A percentile compares a stretch with the other conserved stretches of the same genome.
phyloP scores from a whole-genome alignment of 345 rosid genomes.

The Rubroshorea leprosula region DNA sequence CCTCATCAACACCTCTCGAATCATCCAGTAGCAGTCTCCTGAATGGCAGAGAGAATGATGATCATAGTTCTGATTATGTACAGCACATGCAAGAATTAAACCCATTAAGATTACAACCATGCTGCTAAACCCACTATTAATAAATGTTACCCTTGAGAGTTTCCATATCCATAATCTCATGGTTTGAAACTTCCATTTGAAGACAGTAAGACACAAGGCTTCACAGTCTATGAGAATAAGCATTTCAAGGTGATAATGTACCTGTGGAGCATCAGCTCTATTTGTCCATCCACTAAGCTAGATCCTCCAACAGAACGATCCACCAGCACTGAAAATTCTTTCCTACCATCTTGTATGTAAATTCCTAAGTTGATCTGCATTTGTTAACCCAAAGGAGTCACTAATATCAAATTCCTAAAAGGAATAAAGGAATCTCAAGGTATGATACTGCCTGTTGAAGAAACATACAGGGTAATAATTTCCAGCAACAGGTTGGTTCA shows the following conservation, averaged over 20 bases:
- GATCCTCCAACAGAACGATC: constrained; percentile 93
- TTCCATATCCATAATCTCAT: constrained; percentile 2
- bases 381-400: constrained; percentile 1
- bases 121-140: constrained; percentile 1
- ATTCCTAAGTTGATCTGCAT: constrained; percentile 91
- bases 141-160: not conserved
- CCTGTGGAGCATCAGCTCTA: constrained; percentile 98
- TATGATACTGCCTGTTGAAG: not conserved
- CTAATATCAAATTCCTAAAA: not conserved
- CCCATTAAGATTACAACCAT: not conserved
- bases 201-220: too few relatives aligned
- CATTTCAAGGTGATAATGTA: constrained; percentile 19
- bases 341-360: constrained; percentile 60
- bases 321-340: constrained; percentile 85
- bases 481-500: constrained; percentile 88
- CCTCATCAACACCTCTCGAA: constrained; percentile 82
- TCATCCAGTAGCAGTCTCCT: constrained; percentile 95
- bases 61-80: constrained; percentile 7
- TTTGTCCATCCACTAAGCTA: constrained; percentile 81
- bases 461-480: constrained; percentile 88
- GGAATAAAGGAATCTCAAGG: not conserved
- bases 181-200: not conserved
- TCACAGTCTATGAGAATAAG: not conserved
- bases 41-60: constrained; percentile 16
- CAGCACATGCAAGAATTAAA: constrained; percentile 10